Evolutionary conservation across 2,329 filamentous ascomycete species (phyloP).

Genomic region (Diplocarpon mali): DNA sequence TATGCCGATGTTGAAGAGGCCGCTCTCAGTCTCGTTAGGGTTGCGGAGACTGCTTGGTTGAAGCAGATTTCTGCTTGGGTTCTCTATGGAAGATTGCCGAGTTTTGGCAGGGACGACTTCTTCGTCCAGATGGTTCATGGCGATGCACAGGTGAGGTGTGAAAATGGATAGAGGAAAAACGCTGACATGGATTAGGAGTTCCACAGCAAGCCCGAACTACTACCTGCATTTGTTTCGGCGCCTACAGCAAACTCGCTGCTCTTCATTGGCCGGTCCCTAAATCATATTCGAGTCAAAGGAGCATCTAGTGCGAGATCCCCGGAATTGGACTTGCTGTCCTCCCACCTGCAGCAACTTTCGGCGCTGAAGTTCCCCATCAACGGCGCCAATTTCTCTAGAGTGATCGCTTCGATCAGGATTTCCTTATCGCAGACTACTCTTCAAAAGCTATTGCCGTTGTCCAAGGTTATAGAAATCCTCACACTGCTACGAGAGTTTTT

Average conservation of each 20-base stretch:
- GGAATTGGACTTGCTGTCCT: slow-evolving; percentile 50
- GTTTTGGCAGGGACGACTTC: slow-evolving; percentile 72
- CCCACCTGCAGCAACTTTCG: slow-evolving; percentile 59
- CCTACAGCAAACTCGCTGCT: slow-evolving; percentile 72
- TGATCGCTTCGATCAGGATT: slow-evolving; percentile 64
- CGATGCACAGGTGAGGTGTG: slow-evolving; percentile 26
- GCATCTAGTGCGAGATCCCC: slow-evolving; percentile 31
- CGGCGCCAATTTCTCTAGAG: slow-evolving; percentile 54
- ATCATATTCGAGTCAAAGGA: slow-evolving; percentile 59
- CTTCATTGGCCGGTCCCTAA: slow-evolving; percentile 81
- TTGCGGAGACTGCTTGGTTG: slow-evolving; percentile 84
- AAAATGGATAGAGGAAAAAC: no score
- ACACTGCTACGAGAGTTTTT: slow-evolving; percentile 77
- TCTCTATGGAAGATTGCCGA: slow-evolving; percentile 73
- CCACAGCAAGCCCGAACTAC: slow-evolving; percentile 42
- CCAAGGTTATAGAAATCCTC: slow-evolving; percentile 66
- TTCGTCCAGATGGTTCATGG: slow-evolving; percentile 50
- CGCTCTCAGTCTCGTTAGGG: slow-evolving; percentile 57
- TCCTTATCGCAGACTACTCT: slow-evolving; percentile 77
- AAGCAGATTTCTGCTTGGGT: slow-evolving; percentile 86
- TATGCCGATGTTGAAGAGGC: slow-evolving; percentile 77
- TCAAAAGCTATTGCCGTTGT: slow-evolving; percentile 68
- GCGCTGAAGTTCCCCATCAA: slow-evolving; percentile 64
- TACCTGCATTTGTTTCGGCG: slow-evolving; percentile 70
- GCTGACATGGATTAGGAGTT: slow-evolving; percentile 39